Conservation (phyloP, 2,329 filamentous ascomycete genomes). For the Phialophora chinensis region DNA sequence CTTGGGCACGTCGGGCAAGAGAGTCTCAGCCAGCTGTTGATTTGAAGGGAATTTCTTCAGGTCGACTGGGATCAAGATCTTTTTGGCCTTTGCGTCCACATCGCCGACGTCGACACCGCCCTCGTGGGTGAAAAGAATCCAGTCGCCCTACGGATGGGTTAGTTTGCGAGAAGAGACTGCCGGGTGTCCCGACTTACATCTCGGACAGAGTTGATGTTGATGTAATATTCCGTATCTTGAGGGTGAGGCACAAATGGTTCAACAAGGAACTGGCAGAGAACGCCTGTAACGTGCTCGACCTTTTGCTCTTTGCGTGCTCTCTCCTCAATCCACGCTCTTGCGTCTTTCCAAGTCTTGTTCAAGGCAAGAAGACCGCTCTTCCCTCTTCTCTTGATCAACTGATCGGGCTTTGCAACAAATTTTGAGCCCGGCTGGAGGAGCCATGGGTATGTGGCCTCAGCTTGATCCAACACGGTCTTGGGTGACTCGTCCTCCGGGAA, state of each 20-base stretch:
- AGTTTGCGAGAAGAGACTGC: slow-evolving; percentile 27
- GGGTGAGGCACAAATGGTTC: slow-evolving; percentile 98
- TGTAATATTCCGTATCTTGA: slow-evolving; percentile 97
- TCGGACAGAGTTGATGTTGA: slow-evolving; percentile 99
- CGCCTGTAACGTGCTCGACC: slow-evolving; percentile 89
- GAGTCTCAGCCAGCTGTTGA: slow-evolving; percentile 81
- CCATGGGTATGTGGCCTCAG: slow-evolving; percentile 97
- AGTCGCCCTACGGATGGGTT: slow-evolving; percentile 75
- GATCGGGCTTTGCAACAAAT: slow-evolving; percentile 99
- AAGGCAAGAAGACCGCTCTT: slow-evolving; percentile 96
- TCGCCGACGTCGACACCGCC: slow-evolving; percentile 99
- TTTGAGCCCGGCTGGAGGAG: slow-evolving; percentile 80
- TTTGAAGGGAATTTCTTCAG: slow-evolving; percentile 94
- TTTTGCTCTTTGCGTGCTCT: slow-evolving; percentile 89
- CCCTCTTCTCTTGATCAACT: slow-evolving; percentile 99
- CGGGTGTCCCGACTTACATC: slow-evolving; percentile 73
- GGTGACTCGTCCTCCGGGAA: slow-evolving; percentile 89
- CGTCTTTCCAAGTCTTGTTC: slow-evolving; percentile 97
- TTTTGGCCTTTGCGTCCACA: slow-evolving; percentile 98
- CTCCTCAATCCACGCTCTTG: slow-evolving; percentile 90
- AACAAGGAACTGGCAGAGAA: slow-evolving; percentile 92
- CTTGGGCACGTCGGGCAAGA: slow-evolving; percentile 91
- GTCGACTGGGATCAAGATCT: slow-evolving; percentile 96
- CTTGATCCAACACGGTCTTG: slow-evolving; percentile 86
- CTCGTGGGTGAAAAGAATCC: slow-evolving; percentile 99